A percentile compares a stretch with the other conserved stretches of the same genome.
These are phyloP conservation scores for Penicillium sp. DNA, from an alignment of 2,329 filamentous ascomycete genomes.

Conservation along the genomic window DNA sequence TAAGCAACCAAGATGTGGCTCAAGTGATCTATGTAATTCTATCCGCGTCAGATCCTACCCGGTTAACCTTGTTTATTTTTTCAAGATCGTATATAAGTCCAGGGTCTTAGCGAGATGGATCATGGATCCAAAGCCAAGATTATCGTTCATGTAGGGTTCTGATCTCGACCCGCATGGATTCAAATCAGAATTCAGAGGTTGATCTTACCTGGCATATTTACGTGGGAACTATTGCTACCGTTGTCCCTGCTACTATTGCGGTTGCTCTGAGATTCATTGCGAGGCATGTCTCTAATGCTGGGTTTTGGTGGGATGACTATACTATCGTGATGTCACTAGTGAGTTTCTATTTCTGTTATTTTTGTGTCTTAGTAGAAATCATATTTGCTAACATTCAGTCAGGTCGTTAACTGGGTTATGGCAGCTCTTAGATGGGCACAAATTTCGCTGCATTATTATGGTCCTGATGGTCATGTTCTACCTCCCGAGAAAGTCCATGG, in stretches of 20 bases:
- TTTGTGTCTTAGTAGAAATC: too few species aligned
- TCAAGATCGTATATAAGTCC: background rate
- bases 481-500: slow-evolving; percentile 7
- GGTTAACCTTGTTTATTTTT: background rate
- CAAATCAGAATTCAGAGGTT: background rate
- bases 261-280: slow-evolving; percentile 25
- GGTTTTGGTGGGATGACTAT: slow-evolving; percentile 32
- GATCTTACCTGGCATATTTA: slow-evolving; percentile 10
- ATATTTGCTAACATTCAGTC: background rate
- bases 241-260: slow-evolving; percentile 25
- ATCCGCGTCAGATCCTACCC: background rate
- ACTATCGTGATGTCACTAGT: slow-evolving; percentile 26
- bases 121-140: background rate
- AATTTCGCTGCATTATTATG: slow-evolving; percentile 17
- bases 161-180: background rate
- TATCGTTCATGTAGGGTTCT: background rate
- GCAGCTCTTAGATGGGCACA: slow-evolving; percentile 19
- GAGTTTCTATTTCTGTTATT: background rate
- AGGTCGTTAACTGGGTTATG: slow-evolving; percentile 27
- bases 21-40: background rate
- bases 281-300: slow-evolving; percentile 19
- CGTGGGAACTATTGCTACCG: slow-evolving; percentile 24
- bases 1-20: background rate
- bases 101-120: background rate
- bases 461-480: slow-evolving; percentile 16